These are phyloP conservation scores for Oryza nivara DNA, from an alignment of 176 grass and related monocot species.

Conservation along the genomic window DNA sequence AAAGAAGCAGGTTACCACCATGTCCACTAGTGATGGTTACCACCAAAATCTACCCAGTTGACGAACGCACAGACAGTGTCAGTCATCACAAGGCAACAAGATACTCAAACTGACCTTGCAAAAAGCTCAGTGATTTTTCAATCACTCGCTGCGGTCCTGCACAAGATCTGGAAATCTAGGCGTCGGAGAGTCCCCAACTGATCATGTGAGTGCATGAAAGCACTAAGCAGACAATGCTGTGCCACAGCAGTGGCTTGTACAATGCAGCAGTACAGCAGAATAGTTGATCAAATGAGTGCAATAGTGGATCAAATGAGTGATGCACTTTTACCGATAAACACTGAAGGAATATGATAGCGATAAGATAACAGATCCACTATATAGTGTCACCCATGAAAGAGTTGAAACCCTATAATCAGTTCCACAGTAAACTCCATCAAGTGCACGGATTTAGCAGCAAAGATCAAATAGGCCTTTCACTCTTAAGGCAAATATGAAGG, in stretches of 20 bases:
- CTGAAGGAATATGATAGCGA: background rate
- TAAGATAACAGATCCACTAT: too few species aligned
- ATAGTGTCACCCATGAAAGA: background rate
- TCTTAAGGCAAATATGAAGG: too few species aligned
- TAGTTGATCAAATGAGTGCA: constrained; percentile 16
- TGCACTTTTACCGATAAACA: background rate
- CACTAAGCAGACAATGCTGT: background rate
- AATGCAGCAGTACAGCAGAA: background rate
- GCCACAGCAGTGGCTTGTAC: background rate
- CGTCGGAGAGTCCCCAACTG: background rate
- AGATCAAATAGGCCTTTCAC: background rate
- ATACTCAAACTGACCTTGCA: background rate
- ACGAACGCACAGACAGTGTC: background rate
- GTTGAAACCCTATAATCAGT: background rate
- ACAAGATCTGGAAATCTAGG: background rate
- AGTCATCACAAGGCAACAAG: background rate
- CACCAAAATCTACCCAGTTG: background rate
- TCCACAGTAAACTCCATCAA: background rate
- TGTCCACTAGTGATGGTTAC: background rate
- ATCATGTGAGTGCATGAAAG: background rate
- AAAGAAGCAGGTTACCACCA: too few species aligned
- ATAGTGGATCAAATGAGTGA: constrained; percentile 19
- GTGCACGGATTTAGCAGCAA: too few species aligned
- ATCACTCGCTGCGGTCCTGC: background rate
- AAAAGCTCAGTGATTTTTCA: background rate